These are phyloP conservation scores for Suillus cothurnatus DNA, from an alignment of 768 basidiomycete species.

Conservation along the genomic window DNA sequence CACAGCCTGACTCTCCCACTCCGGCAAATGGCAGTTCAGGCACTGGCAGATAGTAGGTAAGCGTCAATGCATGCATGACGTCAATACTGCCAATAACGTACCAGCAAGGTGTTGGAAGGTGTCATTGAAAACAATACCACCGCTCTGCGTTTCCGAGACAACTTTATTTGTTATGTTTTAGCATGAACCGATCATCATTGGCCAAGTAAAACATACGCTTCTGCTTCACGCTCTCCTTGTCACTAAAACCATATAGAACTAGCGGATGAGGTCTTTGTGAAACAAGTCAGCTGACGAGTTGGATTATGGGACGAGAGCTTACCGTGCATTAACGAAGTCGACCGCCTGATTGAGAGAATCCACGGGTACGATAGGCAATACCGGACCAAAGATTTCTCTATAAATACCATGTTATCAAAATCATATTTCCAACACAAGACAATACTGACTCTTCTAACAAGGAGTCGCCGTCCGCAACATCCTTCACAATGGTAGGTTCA, in stretches of 20 bases:
- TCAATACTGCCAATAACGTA: conserved; percentile 27
- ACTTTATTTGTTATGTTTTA: conserved; percentile 39
- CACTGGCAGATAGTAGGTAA: conserved; percentile 24
- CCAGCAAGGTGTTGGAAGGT: conserved; percentile 54
- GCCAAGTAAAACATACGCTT: conserved; percentile 32
- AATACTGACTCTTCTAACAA: conserved; percentile 58
- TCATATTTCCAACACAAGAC: background rate
- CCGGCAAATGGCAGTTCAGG: conserved; percentile 52
- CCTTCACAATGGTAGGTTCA: conserved; percentile 60
- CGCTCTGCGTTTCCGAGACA: conserved; percentile 55
- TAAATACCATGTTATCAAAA: background rate
- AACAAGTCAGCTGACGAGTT: conserved; percentile 1
- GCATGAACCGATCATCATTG: background rate
- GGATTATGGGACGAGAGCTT: conserved; percentile 13
- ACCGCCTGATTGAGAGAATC: conserved; percentile 58
- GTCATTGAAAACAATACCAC: conserved; percentile 61
- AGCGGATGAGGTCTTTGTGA: conserved; percentile 55
- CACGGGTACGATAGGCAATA: conserved; percentile 64
- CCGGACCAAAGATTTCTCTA: conserved; percentile 76
- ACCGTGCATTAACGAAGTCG: conserved; percentile 56
- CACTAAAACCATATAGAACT: conserved; percentile 65
- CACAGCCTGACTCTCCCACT: conserved; percentile 67
- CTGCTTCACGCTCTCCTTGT: conserved; percentile 42
- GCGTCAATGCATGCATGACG: conserved; percentile 14
- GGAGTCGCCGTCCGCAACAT: conserved; percentile 55